Evolutionary conservation across 176 grass and related monocot species (phyloP), one percentile per base, ranked within the genome.

Genomic region (Oryza longistaminata): DNA sequence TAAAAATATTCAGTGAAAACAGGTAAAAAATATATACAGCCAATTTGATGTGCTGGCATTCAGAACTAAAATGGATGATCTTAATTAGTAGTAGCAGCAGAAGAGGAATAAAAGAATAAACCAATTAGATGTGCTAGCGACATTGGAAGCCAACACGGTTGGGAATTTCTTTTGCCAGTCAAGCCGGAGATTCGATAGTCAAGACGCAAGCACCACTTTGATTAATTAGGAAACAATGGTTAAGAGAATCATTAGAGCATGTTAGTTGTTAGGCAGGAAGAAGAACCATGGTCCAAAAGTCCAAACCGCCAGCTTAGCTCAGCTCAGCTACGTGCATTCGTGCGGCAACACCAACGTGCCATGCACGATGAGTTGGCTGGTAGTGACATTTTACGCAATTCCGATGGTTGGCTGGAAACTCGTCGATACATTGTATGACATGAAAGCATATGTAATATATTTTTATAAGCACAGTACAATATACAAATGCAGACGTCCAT

Each of bases 231-330:
- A 6, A 14, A 4, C 6, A 26, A 26, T 14, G 50, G 17, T 15
- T 11, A 64, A 79, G 33, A 45, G 15, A 43, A 67, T 53, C 24
- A 83, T 73, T 11, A 71, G 60, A 4, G 53, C 42, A 78, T 64
- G 80, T 39, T 46, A 75, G 73, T 11, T 78, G 80, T 52, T 73
- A 42, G 67, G 80, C 67, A 31, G 9, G 74, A 83, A 53, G 74
- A 83, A 53, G 80, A 49, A 58, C 9, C 79, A 76, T 50, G 64
- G 19, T 11, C 71, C 73, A 64, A n/a, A n/a, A 22, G 58, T 62
- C 58, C 58, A 62, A 62, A 9, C 16, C 4, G 6, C 80, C 86
- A 73, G 66, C 80, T 31, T 31, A 64, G 31, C 6, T 48, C 13
- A 58, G 16, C 19, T n/a, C 21, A 55, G 1, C 19, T 3, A 34